Base-by-base conservation (phyloP, 257 asterid genomes). In the Ajuga chamaepitys region DNA sequence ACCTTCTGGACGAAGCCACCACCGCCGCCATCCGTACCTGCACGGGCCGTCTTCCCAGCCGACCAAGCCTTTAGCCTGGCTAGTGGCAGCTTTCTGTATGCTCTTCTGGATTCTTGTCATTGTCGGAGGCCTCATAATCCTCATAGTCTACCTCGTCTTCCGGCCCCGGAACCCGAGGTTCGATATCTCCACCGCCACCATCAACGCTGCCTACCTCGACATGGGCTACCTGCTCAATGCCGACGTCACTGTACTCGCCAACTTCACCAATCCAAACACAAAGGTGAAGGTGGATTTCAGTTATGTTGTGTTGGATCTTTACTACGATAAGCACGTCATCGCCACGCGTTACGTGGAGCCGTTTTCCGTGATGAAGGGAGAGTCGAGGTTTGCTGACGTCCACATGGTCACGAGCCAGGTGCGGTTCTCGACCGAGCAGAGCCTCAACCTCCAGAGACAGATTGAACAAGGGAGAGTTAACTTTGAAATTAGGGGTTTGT, bases 171-270 rank as follows among this genome's bases (percentile, higher is more conserved):
- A 59, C 66, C 99, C 99, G 0, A 75, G 86, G 70, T 87, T 93
- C 60, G 97, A 93, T 83, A 75, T 93, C 60, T 76, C 95, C 4
- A 54, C 76, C 7, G 86, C 76, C 60, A 78, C 90, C 51, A 75
- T 93, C 61, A 93, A 93, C n/a, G 95, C 92, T 4, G 99, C 96
- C 47, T 93, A 93, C 73, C 92, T 93, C 11, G 99, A 89, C 88
- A 83, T 83, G 95, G 96, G 96, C 0, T 79, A 83, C 11, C 81
- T 92, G 20, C 93, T 93, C 46, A 89, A 93, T 7, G 95, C 90
- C 0, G 99, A 93, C 62, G 35, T 89, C 60, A 86, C 89, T 9
- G 9, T 93, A 22, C 88, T 93, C 0, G 90, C 85, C 28, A 93
- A 93, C 86, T 93, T 93, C 86, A 84, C 86, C 57, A 93, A 93